Conservation (phyloP, 148 eudicot genomes). For the Suaeda aralocaspica region DNA sequence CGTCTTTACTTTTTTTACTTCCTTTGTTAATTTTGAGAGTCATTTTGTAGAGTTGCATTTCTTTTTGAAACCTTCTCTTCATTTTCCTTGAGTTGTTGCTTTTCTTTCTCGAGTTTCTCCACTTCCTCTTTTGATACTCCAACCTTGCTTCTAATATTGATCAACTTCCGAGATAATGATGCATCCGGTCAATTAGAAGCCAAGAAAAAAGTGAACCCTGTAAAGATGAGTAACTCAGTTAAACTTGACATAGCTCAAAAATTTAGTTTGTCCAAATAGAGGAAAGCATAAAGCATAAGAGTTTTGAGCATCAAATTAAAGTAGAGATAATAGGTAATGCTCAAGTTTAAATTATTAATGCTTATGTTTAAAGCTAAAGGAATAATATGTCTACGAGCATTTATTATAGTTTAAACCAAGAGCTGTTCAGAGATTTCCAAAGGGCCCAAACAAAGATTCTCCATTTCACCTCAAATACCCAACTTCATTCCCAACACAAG, state of each 20-base stretch:
- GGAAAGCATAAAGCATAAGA: neutral
- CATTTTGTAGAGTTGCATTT: conserved; percentile 42
- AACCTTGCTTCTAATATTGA: conserved; percentile 43
- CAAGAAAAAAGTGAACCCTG: conserved; percentile 91
- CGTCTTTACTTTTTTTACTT: conserved; percentile 54
- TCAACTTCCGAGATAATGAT: conserved; percentile 70
- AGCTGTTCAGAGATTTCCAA: neutral
- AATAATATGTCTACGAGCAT: neutral
- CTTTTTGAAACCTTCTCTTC: conserved; percentile 55
- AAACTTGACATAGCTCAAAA: neutral
- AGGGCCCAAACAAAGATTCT: neutral
- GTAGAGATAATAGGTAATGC: neutral
- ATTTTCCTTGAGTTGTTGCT: conserved; percentile 57
- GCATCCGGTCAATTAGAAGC: conserved; percentile 87
- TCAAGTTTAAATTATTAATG: neutral
- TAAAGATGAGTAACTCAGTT: neutral
- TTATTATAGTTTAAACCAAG: neutral
- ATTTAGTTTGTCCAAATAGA: neutral
- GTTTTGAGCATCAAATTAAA: neutral
- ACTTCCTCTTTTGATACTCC: conserved; percentile 61
- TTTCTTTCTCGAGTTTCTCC: conserved; percentile 74
- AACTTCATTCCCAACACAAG: neutral
- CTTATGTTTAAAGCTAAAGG: neutral
- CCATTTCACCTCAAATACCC: neutral
- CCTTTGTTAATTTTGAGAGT: conserved; percentile 44